Base-by-base conservation (phyloP, 148 eudicot species). In the Rhododendron kiyosumense region DNA sequence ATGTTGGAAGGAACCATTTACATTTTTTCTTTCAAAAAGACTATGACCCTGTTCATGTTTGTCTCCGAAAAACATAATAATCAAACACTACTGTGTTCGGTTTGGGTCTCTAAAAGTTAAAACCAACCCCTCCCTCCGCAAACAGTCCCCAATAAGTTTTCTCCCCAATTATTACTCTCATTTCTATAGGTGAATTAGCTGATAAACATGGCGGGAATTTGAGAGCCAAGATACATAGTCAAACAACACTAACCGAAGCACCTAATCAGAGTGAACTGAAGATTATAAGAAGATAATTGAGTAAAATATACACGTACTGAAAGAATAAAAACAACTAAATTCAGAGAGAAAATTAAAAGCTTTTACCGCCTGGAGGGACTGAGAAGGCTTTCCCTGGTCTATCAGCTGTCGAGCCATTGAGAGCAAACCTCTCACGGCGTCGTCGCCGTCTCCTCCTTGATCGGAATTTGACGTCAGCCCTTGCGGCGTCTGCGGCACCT, bases 331-430 rank as follows among this genome's bases (percentile, higher is more conserved):
- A 41, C 20, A 26, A 77, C 11, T 46, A 59, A 34, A 14, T 41
- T 43, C 17, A 69, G 41, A 57, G 20, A 79, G 20, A 46, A 48
- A 85, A 69, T 28, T 20, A 30, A 46, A 20, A 46, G 75, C 18
- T 5, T 69, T 71, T 71, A 96, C 98, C 90, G 96, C 96, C 89
- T 95, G 95, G 41, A 96, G 98, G 76, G 99, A 94, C 78, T 96
- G 91, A 34, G 96, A 89, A 87, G 99, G 96, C 26, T 90, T 89
- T 61, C 93, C 96, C 85, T 94, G 98, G 89, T 94, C 91, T 76
- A 94, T 85, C 65, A 92, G 91, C 74, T 92, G 96, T 77, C 99
- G 94, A 67, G 99, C 98, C 86, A 87, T 67, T 43, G 89, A 43
- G 38, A 96, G 91, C 46, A 92, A 82, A 22, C 51, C 88, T 82